A percentile compares a stretch with the other conserved stretches of the same genome.
Evolutionary conservation across 148 eudicot genomes (phyloP).

Genomic region (Agrostemma githago): DNA sequence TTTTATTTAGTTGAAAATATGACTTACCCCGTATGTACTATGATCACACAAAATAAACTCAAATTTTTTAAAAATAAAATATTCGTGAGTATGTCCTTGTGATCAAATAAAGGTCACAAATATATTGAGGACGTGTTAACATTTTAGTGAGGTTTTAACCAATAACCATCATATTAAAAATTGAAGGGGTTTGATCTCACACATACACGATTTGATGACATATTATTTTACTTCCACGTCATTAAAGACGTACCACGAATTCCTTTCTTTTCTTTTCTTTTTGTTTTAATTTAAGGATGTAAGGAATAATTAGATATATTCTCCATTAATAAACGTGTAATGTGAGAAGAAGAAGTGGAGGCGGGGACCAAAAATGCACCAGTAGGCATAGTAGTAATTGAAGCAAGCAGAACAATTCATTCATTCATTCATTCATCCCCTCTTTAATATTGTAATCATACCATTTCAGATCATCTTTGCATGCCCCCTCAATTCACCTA

Average conservation of each 20-base stretch:
- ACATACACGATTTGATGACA: background rate
- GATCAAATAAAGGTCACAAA: too few species aligned
- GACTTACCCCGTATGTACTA: too few species aligned
- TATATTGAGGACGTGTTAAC: too few species aligned
- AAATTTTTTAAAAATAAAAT: too few species aligned
- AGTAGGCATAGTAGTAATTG: background rate
- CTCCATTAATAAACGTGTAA: background rate
- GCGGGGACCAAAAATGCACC: constrained; percentile 9
- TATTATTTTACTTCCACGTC: background rate
- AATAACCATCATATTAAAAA: too few species aligned
- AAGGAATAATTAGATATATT: background rate
- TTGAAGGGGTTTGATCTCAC: too few species aligned
- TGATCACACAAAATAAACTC: too few species aligned
- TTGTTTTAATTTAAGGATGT: too few species aligned
- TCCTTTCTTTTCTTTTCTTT: too few species aligned
- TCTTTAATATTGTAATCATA: background rate
- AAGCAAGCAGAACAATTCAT: background rate
- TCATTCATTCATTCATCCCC: background rate
- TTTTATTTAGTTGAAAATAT: too few species aligned
- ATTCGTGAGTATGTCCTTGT: too few species aligned
- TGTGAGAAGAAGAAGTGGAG: constrained; percentile 7
- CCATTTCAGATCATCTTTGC: constrained; percentile 12
- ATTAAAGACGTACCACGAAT: background rate
- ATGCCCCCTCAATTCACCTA: constrained; percentile 11
- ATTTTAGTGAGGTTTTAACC: too few species aligned